Conservation (phyloP, 768 basidiomycete species). For the Termitomyces sp. region DNA sequence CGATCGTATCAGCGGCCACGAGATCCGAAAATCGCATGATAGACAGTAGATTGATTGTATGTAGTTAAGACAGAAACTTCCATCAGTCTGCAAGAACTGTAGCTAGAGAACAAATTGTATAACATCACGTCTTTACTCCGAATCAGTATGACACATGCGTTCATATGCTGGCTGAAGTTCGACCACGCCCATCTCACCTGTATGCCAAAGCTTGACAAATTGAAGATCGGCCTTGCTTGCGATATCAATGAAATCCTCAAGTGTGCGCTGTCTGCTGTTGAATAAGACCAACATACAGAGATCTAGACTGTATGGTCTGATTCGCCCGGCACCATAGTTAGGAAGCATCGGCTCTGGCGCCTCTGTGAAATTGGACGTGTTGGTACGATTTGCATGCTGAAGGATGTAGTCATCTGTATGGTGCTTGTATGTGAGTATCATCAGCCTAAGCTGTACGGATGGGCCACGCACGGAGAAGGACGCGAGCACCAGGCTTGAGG, state of each 20-base stretch:
- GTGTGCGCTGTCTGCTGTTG: constrained; percentile 41
- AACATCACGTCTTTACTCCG: no score
- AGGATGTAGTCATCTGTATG: background rate
- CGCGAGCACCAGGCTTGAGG: background rate
- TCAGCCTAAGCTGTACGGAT: background rate
- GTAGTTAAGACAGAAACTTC: no score
- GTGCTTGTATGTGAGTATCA: background rate
- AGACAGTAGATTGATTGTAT: no score
- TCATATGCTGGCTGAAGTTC: no score
- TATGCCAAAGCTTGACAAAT: no score
- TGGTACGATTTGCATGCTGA: background rate
- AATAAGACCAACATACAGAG: constrained; percentile 42
- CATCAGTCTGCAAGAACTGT: no score
- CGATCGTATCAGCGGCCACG: no score
- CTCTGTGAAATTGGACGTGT: background rate
- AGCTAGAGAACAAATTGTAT: no score
- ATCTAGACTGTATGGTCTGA: constrained; percentile 43
- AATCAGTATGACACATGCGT: no score
- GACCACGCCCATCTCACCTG: no score
- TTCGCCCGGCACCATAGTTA: constrained; percentile 43
- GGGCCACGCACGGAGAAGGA: background rate
- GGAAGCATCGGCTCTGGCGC: constrained; percentile 43
- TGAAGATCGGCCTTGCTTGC: constrained; percentile 27
- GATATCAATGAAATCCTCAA: constrained; percentile 33
- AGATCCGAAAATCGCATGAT: no score